Percentiles rank a stretch among this genome's conserved stretches.
These are phyloP conservation scores for Picea glauca DNA, from an alignment of 75 land plant species.

Conservation along the genomic window DNA sequence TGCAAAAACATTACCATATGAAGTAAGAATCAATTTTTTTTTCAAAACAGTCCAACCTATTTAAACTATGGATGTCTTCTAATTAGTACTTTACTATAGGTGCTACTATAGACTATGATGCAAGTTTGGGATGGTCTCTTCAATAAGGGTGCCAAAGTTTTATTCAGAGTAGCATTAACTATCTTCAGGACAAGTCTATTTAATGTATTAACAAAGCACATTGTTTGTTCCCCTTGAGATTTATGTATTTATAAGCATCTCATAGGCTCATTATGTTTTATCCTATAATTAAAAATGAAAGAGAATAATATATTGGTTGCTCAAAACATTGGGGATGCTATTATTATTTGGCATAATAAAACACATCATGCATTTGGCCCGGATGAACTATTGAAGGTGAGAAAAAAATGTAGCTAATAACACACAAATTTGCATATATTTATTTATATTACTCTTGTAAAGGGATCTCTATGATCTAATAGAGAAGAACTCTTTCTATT, in stretches of 20 bases:
- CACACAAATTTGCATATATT: neutral
- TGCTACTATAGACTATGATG: conserved; percentile 31
- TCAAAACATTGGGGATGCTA: conserved; percentile 29
- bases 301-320: conserved; percentile 31
- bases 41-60: neutral
- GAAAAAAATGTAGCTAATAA: neutral
- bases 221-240: neutral
- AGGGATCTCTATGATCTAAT: neutral
- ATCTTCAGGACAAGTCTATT: conserved; percentile 33
- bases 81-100: neutral
- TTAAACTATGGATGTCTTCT: neutral
- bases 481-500: too few species aligned
- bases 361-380: conserved; percentile 35
- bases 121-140: conserved; percentile 52
- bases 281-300: conserved; percentile 20
- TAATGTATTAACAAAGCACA: neutral
- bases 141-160: conserved; percentile 42
- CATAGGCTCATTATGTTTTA: neutral
- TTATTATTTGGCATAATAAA: conserved; percentile 24
- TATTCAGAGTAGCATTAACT: conserved; percentile 43
- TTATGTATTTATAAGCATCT: neutral
- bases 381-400: conserved; percentile 39
- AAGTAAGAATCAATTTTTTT: conserved; percentile 39
- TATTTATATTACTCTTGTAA: neutral
- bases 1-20: conserved; percentile 93